A percentile compares a stretch with the other conserved stretches of the same genome.
Conservation (phyloP, 306 rosid genomes). For the Cucumis cinereus region DNA sequence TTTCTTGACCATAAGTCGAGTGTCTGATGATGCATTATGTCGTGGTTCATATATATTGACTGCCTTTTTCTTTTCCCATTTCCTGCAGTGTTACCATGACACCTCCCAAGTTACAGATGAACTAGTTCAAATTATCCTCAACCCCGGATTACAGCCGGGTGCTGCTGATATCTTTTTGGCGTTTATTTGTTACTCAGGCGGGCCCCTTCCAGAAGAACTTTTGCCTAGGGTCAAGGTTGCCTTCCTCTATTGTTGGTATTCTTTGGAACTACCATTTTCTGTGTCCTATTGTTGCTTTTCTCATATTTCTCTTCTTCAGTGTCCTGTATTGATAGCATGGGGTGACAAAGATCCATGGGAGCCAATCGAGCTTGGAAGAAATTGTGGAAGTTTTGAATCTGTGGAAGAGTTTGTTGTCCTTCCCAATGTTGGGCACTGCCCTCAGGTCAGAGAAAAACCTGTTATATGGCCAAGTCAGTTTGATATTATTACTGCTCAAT, state of each 20-base stretch:
- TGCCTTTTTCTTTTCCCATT: conserved; percentile 2
- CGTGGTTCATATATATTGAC: not conserved
- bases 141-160: conserved; percentile 88
- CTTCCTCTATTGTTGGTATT: conserved; percentile 5
- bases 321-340: conserved; percentile 89
- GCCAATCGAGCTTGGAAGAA: conserved; percentile 74
- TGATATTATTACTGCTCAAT: not conserved
- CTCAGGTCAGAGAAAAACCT: conserved; percentile 42
- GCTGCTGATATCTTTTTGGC: conserved; percentile 88
- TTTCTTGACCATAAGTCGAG: not conserved
- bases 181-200: conserved; percentile 86
- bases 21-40: not conserved
- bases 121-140: conserved; percentile 66
- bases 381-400: conserved; percentile 42
- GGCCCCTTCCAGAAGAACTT: conserved; percentile 94
- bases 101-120: conserved; percentile 82
- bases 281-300: not conserved
- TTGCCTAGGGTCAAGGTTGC: conserved; percentile 75
- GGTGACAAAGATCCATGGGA: conserved; percentile 99
- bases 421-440: conserved; percentile 96
- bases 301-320: conserved; percentile 25
- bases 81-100: conserved; percentile 81
- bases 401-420: conserved; percentile 80
- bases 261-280: not conserved
- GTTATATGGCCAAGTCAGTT: not conserved